phyloP scores from a whole-genome alignment of 352 stramenopile species.

The Globisporangium middletonii region DNA sequence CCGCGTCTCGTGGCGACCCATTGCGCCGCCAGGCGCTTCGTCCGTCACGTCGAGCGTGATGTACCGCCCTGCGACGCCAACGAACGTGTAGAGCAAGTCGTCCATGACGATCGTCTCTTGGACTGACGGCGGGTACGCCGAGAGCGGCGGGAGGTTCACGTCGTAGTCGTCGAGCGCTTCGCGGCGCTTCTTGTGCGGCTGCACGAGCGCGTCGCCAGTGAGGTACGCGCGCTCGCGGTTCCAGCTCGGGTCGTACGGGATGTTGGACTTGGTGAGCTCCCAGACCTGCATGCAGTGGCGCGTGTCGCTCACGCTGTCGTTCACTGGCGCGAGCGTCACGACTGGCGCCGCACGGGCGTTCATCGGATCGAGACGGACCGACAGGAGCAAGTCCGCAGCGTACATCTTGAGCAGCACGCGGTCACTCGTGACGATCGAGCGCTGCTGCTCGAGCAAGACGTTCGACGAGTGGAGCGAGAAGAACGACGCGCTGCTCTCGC shows the following conservation, averaged over 20 bases:
- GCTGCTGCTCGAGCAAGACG: slow-evolving; percentile 55
- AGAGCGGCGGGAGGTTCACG: slow-evolving; percentile 55
- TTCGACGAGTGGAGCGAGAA: slow-evolving; percentile 30
- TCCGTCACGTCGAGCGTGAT: slow-evolving; percentile 62
- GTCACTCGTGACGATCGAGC: slow-evolving; percentile 59
- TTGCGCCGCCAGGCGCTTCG: slow-evolving; percentile 23
- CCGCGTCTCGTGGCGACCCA: slow-evolving; percentile 2
- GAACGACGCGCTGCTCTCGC: slow-evolving; percentile 24
- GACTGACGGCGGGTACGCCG: slow-evolving; percentile 61
- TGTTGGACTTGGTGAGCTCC: slow-evolving; percentile 84
- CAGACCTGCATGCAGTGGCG: slow-evolving; percentile 61
- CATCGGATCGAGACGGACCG: slow-evolving; percentile 24
- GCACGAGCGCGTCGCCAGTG: slow-evolving; percentile 61
- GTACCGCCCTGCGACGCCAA: slow-evolving; percentile 81
- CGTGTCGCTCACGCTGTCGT: slow-evolving; percentile 24
- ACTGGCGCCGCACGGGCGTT: slow-evolving; percentile 15
- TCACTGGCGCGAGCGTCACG: slow-evolving; percentile 42
- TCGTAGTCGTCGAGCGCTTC: slow-evolving; percentile 30
- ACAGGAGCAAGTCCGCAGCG: slow-evolving; percentile 52
- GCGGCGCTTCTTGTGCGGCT: slow-evolving; percentile 37
- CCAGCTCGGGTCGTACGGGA: slow-evolving; percentile 81
- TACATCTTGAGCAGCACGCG: slow-evolving; percentile 70
- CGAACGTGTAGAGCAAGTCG: slow-evolving; percentile 74
- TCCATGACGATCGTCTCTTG: slow-evolving; percentile 83
- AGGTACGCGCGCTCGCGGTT: slow-evolving; percentile 78